Base-by-base conservation (phyloP, 2,329 filamentous ascomycete species). In the Fusarium nodosum region DNA sequence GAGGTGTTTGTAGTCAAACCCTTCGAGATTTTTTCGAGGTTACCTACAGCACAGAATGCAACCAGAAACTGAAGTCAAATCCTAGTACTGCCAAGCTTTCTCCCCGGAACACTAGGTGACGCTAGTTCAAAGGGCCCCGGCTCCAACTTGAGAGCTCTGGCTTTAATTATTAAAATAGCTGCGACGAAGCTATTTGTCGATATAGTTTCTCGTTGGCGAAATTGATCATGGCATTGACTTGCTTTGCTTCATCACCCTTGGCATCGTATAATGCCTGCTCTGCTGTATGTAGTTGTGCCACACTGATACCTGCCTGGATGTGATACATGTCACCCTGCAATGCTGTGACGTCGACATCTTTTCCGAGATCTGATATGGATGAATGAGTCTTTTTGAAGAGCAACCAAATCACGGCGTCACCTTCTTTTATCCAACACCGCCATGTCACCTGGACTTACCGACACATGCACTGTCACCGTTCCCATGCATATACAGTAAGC, bases 31-130 rank as follows among this genome's bases (percentile, higher is more conserved):
- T 47, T 48, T 60, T 45, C 30, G 45, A 56, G 34, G 68, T 61
- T 54, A n/a, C 42, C 57, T 54, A n/a, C 42, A 34, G 38, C 18
- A 33, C 46, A 31, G 31, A 48, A 56, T 66, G 62, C 64, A 64
- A 56, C 67, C 53, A 54, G 56, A 54, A 53, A 57, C 28, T 18
- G 28, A 46, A 26, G 42, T 53, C 50, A 47, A 55, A 61, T 55
- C 67, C 68, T 68, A 70, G 68, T 53, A 70, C 50, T 39, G 68
- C 68, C 68, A 70, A 70, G 68, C 68, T 68, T 70, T 65, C 64
- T 55, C 68, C 67, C 68, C 59, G 24, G 55, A 38, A 45, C 64
- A 58, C 64, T 68, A 71, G 28, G 36, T 44, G 36, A 48, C 64
- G 71, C 64, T 70, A 67, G 62, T 22, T 56, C 56, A 30, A 39